A percentile compares a stretch with the other conserved stretches of the same genome.
phyloP scores from a whole-genome alignment of 2,329 filamentous ascomycete species.

The Apiospora sp. region DNA sequence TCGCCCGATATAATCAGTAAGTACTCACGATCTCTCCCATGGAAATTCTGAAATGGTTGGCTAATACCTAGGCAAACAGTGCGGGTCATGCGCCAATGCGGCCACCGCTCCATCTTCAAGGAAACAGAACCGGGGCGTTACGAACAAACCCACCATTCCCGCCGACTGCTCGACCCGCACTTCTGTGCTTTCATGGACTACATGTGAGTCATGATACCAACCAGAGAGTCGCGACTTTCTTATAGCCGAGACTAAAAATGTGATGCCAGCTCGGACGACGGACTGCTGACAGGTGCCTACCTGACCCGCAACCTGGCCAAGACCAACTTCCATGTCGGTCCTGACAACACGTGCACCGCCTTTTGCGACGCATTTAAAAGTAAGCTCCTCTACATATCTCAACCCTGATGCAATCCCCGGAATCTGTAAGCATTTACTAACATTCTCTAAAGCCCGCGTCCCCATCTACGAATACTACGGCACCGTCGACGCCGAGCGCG shows the following conservation, averaged over 20 bases:
- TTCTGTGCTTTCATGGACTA: slow-evolving; percentile 7
- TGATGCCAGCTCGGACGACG: neutral
- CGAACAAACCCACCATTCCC: neutral
- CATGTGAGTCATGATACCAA: neutral
- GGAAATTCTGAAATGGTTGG: accelerated
- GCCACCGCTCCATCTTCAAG: neutral
- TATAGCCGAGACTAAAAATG: neutral
- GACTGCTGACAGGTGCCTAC: neutral
- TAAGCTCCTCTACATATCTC: neutral
- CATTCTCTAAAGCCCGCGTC: neutral
- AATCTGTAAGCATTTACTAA: neutral
- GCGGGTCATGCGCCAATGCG: neutral
- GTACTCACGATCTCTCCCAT: neutral
- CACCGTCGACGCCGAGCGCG: neutral
- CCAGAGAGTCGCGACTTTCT: neutral
- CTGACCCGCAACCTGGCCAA: neutral
- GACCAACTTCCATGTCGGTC: neutral
- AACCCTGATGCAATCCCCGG: too few species aligned
- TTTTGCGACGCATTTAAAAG: neutral
- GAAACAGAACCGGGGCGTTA: neutral
- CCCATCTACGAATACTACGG: slow-evolving; percentile 14
- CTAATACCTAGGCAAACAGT: neutral
- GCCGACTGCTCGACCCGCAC: neutral
- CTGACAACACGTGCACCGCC: neutral
- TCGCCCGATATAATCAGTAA: neutral